Base-by-base conservation (phyloP, 495 filamentous ascomycete genomes). In the Talaromyces nanjingensis region DNA sequence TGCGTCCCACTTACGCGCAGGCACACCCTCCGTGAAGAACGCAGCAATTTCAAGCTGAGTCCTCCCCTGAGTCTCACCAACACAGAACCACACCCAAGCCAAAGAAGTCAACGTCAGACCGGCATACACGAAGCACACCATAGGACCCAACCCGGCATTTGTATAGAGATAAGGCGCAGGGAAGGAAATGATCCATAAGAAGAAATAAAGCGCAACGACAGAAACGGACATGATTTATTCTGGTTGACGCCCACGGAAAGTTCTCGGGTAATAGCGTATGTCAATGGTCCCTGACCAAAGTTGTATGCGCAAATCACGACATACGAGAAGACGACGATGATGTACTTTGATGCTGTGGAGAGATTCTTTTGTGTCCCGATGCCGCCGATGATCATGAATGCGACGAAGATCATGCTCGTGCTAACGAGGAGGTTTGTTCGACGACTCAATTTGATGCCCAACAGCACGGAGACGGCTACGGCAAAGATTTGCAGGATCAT, bases 61-160 rank as follows among this genome's bases (percentile, higher is more conserved):
- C 9, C 76, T 53, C 2, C 72, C 74, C 6, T 66, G 64, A 4
- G 72, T 74, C 61, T 78, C 76, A 7, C 76, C 76, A 1, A 78
- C 74, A 65, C 76, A 77, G 4, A 78, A 78, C 68, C 69, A 78
- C 18, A 70, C 68, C 64, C 71, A 78, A n/a, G 69, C 72, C 3
- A 76, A 59, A 20, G 69, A 62, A 22, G 71, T 64, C 6, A 71
- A 59, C 0, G 71, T 73, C 0, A 71, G 73, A 12, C 66, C 74
- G 6, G 68, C 69, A 54, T 76, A 77, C 8, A 25, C 25, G 25
- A 25, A 25, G 3, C 25, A 25, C 25, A 78, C 63, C 74, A 71
- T 78, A 9, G 76, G 73, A 0, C 74, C 76, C 1, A 78, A 56
- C n/a, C 67, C 65, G 0, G 68, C 76, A 0, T 64, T 63, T 42